Evolutionary conservation across 2,329 filamentous ascomycete genomes (phyloP).

Genomic region (Sclerotinia spermophila): DNA sequence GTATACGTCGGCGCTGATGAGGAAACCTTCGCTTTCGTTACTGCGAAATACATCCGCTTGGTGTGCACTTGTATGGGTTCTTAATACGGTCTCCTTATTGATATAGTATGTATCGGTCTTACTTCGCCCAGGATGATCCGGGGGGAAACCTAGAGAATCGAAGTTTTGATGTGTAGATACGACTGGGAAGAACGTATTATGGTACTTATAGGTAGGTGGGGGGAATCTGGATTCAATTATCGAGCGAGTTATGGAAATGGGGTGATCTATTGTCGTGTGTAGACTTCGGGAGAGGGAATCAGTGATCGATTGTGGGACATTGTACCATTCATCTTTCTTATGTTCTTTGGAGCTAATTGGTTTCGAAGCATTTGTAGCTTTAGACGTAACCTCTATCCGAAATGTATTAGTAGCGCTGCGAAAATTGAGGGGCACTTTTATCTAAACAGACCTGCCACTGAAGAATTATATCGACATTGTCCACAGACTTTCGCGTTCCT

Average conservation of each 20-base stretch:
- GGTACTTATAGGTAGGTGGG: constrained; percentile 64
- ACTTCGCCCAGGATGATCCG: constrained; percentile 81
- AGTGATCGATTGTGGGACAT: constrained; percentile 72
- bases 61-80: constrained; percentile 94
- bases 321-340: constrained; percentile 76
- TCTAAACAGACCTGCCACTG: constrained; percentile 24
- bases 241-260: constrained; percentile 82
- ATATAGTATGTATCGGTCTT: constrained; percentile 95
- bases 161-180: constrained; percentile 88
- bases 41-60: constrained; percentile 77
- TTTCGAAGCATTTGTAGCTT: background rate
- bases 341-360: constrained; percentile 52
- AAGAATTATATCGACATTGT: constrained; percentile 33
- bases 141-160: constrained; percentile 88
- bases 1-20: constrained; percentile 93
- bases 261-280: constrained; percentile 90
- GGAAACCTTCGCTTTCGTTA: constrained; percentile 72
- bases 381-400: background rate
- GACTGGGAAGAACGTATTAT: constrained; percentile 77
- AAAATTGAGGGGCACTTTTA: background rate
- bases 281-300: constrained; percentile 70
- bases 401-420: constrained; percentile 1
- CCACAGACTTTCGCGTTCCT: constrained; percentile 26
- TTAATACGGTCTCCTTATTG: constrained; percentile 75
- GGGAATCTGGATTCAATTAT: constrained; percentile 91